These are phyloP conservation scores for Phytomonas serpens DNA, from an alignment of 208 protist genomes.

Conservation along the genomic window DNA sequence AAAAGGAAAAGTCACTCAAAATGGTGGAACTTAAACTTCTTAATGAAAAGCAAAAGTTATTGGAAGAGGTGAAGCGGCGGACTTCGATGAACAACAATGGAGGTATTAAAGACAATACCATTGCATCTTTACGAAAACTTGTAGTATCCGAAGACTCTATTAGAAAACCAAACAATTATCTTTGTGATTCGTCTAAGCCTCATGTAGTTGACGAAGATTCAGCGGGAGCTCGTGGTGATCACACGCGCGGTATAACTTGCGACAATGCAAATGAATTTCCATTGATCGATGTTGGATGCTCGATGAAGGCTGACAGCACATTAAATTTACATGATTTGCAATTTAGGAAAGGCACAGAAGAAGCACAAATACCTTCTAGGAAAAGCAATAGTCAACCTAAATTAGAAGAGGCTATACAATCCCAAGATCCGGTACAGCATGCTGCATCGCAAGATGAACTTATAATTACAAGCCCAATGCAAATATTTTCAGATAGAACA, in stretches of 20 bases:
- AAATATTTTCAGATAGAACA: background rate
- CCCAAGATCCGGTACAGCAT: background rate
- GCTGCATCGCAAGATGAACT: background rate
- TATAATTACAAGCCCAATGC: background rate
- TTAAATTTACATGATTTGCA: background rate
- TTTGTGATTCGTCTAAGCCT: background rate
- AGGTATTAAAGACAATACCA: constrained; percentile 29
- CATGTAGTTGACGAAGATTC: background rate
- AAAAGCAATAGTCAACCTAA: background rate
- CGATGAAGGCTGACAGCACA: background rate
- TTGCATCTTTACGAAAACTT: constrained; percentile 32
- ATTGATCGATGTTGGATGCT: background rate
- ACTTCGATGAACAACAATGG: constrained; percentile 19
- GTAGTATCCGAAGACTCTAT: constrained; percentile 21
- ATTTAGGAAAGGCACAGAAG: background rate
- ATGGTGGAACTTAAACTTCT: constrained; percentile 38
- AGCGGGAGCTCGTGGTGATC: background rate
- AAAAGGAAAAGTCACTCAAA: constrained; percentile 39
- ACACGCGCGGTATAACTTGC: background rate
- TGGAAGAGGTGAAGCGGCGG: constrained; percentile 32
- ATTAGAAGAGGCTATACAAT: background rate
- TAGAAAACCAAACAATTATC: background rate
- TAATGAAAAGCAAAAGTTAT: constrained; percentile 45
- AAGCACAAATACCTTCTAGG: background rate
- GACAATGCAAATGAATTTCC: background rate